Base-by-base conservation (phyloP, 116 monocot species). In the Dioscorea cayenensis region DNA sequence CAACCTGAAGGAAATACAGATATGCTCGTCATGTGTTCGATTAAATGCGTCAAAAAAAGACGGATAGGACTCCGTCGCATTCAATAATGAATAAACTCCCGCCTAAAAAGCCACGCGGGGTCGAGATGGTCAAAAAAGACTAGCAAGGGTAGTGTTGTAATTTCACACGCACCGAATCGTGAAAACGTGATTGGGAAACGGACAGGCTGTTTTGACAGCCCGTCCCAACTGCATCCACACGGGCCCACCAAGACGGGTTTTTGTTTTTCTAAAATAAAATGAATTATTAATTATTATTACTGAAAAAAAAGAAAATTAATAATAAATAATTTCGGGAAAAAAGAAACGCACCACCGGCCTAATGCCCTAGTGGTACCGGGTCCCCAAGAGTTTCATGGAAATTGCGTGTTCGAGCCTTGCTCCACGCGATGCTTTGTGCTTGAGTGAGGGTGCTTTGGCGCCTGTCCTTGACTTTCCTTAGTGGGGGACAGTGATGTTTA, bases 191-290 rank as follows among this genome's bases (percentile, higher is more conserved):
- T 25, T 14, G 51, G 51, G 17, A 6, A 11, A 51, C 51, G 51
- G 51, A 51, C 62, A 62, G 62, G 62, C 62, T 62, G 62, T 62
- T 27, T 62, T 27, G 62, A 62, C 62, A 62, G 62, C 62, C 62
- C 62, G 62, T 23, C 62, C 62, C 62, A 62, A n/a, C n/a, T 0
- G 62, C 62, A 62, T 62, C 23, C 62, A 23, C 20, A 7, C 11
- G 21, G n/a, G 2, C 55, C 43, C 43, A 43, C 43, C 43, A 6
- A 10, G 4, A 55, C 32, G 19, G 18, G 2, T 55, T 55, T 55
- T 55, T n/a, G 1, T n/a, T n/a, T 55, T 55, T 19, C 10, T 16
- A n/a, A n/a, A 55, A 55, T 18, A 55, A 55, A 14, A 55, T 51
- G 22, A 62, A 23, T 11, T 20, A 20, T 9, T 62, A 62, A 11